These are phyloP conservation scores for Cyphellophora attinorum DNA, from an alignment of 2,329 filamentous ascomycete species.

Conservation along the genomic window DNA sequence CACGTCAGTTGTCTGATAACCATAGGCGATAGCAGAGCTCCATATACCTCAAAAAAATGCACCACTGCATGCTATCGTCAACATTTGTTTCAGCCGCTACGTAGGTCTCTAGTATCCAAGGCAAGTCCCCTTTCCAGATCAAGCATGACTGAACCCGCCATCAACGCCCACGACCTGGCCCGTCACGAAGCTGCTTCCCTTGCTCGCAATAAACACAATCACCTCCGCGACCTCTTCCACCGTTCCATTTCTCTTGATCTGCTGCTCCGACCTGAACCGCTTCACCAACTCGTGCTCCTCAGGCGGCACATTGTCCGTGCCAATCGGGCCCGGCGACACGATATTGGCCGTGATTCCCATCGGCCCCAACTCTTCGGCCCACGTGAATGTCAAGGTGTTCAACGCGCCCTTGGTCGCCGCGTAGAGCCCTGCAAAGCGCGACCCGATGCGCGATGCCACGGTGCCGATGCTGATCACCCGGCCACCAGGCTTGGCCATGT, in stretches of 20 bases:
- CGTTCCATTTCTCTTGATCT: slow-evolving; percentile 36
- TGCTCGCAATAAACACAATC: slow-evolving; percentile 33
- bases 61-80: too few relatives aligned
- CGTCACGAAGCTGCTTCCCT: slow-evolving; percentile 33
- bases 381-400: slow-evolving; percentile 46
- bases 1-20: too few relatives aligned
- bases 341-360: slow-evolving; percentile 44
- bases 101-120: too few relatives aligned
- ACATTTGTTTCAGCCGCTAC: too few relatives aligned
- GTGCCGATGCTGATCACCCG: slow-evolving; percentile 37
- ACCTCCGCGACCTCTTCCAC: slow-evolving; percentile 41
- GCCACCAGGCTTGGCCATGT: slow-evolving; percentile 38
- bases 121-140: too few relatives aligned
- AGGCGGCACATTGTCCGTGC: slow-evolving; percentile 44
- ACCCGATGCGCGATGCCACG: slow-evolving; percentile 13
- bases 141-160: slow-evolving; percentile 24
- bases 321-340: slow-evolving; percentile 45
- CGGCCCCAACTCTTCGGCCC: slow-evolving; percentile 43
- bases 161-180: slow-evolving; percentile 40
- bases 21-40: too few relatives aligned
- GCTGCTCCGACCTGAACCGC: slow-evolving; percentile 35
- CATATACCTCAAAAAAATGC: too few relatives aligned
- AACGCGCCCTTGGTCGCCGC: slow-evolving; percentile 48
- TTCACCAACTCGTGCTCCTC: slow-evolving; percentile 36
- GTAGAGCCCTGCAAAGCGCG: slow-evolving; percentile 31